phyloP scores from a whole-genome alignment of 306 rosid species.

The Notholithocarpus densiflorus region DNA sequence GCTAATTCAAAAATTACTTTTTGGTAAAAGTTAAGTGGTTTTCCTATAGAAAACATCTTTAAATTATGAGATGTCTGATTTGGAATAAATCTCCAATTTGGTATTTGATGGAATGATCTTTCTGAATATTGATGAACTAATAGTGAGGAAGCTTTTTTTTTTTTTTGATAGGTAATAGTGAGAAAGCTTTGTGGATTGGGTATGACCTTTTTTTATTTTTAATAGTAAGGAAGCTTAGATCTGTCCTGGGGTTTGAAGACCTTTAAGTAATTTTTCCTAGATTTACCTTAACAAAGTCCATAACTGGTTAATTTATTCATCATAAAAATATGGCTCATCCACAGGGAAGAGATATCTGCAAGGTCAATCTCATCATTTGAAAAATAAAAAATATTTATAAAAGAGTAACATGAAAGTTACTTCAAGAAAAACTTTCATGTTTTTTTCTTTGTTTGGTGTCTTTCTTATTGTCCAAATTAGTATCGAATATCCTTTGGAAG shows the following conservation, averaged over 20 bases:
- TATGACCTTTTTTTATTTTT: no score
- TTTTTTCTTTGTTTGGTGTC: background rate
- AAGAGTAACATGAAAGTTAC: background rate
- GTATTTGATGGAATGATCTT: background rate
- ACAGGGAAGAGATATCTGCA: background rate
- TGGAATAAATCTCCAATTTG: background rate
- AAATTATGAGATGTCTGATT: background rate
- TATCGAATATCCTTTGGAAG: background rate
- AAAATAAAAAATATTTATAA: background rate
- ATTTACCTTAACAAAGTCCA: background rate
- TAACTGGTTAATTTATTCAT: background rate
- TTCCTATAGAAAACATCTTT: background rate
- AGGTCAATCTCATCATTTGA: background rate
- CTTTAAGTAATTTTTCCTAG: background rate
- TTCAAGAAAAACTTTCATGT: background rate
- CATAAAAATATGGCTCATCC: background rate
- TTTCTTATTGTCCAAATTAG: background rate
- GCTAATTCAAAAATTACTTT: background rate
- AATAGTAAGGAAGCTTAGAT: background rate
- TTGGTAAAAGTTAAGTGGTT: background rate
- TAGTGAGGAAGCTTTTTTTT: background rate
- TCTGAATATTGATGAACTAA: background rate
- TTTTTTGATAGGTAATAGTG: no score
- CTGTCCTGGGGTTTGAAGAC: background rate
- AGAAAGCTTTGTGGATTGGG: no score